A percentile compares a stretch with the other conserved stretches of the same genome.
Conservation (phyloP, 495 filamentous ascomycete species). For the Hypomontagnella submonticulosa region DNA sequence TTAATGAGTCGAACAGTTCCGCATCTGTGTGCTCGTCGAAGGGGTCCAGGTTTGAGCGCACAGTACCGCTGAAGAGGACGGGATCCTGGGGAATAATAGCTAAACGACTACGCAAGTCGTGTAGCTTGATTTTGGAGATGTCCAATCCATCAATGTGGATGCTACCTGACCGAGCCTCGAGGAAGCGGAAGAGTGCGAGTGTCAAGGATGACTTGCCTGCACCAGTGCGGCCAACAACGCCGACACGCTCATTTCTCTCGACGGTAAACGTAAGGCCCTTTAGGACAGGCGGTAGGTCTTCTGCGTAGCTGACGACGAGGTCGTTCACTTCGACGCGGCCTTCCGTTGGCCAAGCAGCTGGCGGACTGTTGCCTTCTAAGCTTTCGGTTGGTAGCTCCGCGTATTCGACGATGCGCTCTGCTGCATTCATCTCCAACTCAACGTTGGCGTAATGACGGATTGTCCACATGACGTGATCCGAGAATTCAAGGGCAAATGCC, state of each 20-base stretch:
- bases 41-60: conserved; percentile 84
- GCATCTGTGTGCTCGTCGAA: conserved; percentile 77
- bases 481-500: conserved; percentile 66
- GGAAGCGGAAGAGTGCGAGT: conserved; percentile 83
- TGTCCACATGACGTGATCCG: conserved; percentile 65
- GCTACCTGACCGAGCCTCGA: conserved; percentile 75
- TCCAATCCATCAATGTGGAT: conserved; percentile 82
- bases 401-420: conserved; percentile 86
- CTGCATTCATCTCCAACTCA: conserved; percentile 86
- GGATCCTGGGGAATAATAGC: conserved; percentile 91
- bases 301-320: conserved; percentile 79
- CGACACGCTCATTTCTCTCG: conserved; percentile 78
- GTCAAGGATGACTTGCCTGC: conserved; percentile 89
- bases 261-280: conserved; percentile 79
- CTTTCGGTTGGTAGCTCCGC: conserved; percentile 75
- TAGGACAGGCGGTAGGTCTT: conserved; percentile 78
- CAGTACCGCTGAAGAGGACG: conserved; percentile 86
- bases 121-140: conserved; percentile 77
- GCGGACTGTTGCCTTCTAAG: conserved; percentile 67
- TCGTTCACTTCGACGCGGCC: conserved; percentile 78
- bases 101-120: conserved; percentile 76
- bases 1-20: conserved; percentile 78
- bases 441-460: conserved; percentile 71
- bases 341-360: conserved; percentile 83
- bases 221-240: conserved; percentile 86